phyloP scores from a whole-genome alignment of 495 filamentous ascomycete species.

The Penicillium maclennaniae region DNA sequence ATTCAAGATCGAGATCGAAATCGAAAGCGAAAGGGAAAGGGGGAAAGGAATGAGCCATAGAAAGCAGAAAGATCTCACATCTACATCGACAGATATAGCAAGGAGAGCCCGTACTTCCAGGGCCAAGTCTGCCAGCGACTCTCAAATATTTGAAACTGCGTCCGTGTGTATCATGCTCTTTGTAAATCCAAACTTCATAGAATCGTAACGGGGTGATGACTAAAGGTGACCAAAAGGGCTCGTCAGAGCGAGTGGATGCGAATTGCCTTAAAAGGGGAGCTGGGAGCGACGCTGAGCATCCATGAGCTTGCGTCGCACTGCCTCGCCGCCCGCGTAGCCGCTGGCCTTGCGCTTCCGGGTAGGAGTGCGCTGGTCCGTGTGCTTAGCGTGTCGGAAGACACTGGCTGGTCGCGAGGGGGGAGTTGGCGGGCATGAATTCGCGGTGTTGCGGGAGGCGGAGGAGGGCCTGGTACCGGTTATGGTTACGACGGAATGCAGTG shows the following conservation, averaged over 20 bases:
- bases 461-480: conserved; percentile 67
- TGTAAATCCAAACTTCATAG: conserved; percentile 24
- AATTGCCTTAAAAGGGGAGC: conserved; percentile 32
- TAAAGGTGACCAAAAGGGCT: neutral
- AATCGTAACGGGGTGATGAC: conserved; percentile 8
- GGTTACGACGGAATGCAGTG: conserved; percentile 74
- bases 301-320: conserved; percentile 47
- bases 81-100: neutral
- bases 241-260: neutral
- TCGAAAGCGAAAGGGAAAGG: neutral
- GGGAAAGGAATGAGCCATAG: neutral
- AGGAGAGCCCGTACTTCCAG: neutral
- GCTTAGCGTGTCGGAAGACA: conserved; percentile 45
- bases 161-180: conserved; percentile 30
- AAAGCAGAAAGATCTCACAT: neutral
- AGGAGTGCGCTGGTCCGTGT: conserved; percentile 41
- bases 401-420: conserved; percentile 42
- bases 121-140: conserved; percentile 27
- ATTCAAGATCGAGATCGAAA: no score
- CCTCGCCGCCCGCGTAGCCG: conserved; percentile 38
- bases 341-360: conserved; percentile 43
- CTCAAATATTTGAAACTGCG: conserved; percentile 16
- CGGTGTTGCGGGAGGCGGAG: conserved; percentile 56
- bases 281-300: conserved; percentile 42
- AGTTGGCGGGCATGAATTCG: conserved; percentile 49